Conservation (phyloP, 805 yeast species). For the Saccharomycopsis malanga region DNA sequence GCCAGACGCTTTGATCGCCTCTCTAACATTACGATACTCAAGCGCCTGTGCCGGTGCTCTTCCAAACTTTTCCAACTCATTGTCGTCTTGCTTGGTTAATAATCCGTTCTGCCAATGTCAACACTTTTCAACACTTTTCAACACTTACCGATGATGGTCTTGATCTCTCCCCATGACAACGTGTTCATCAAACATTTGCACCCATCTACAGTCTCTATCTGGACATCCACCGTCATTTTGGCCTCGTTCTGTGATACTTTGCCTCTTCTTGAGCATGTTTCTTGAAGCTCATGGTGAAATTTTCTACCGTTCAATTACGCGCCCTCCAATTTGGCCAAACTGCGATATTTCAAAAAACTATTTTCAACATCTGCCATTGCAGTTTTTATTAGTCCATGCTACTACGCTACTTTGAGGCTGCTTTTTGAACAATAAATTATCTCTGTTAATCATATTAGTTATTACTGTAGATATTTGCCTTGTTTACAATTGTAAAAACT, state of each 20-base stretch:
- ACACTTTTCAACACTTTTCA: no score
- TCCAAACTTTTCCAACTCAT: constrained; percentile 12
- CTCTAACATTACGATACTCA: constrained; percentile 10
- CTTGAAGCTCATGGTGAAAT: neutral
- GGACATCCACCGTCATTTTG: neutral
- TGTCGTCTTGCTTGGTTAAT: constrained; percentile 2
- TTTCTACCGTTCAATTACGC: neutral
- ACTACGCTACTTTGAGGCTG: neutral
- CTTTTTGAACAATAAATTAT: no score
- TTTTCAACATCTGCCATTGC: neutral
- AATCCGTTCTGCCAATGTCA: neutral
- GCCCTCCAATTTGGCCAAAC: no score
- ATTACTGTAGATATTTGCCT: no score
- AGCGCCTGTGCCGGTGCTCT: constrained; percentile 8
- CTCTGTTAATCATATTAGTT: no score
- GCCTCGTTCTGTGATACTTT: no score
- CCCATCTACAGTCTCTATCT: constrained; percentile 5
- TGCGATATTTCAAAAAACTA: neutral
- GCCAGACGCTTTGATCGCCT: neutral
- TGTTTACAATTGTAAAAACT: no score
- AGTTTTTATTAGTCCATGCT: neutral
- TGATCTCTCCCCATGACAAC: constrained; percentile 9
- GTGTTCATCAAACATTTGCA: constrained; percentile 12
- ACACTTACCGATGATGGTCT: constrained; percentile 3
- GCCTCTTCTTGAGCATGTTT: neutral